These are phyloP conservation scores for Pichia kudriavzevii DNA, from an alignment of 1,139 yeast species.

Conservation along the genomic window DNA sequence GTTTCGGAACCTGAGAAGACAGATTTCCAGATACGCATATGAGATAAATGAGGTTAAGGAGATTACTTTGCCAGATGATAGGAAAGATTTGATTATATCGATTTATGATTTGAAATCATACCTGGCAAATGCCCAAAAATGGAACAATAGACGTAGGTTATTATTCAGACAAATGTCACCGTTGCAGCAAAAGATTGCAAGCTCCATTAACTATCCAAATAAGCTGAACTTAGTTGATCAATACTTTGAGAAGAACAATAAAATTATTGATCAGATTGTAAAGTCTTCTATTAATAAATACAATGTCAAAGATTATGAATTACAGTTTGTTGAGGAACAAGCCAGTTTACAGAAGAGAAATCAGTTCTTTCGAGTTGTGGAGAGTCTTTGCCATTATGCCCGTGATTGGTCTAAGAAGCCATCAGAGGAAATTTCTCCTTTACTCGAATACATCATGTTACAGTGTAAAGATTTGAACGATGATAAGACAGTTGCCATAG, in stretches of 20 bases:
- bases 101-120: conserved; percentile 45
- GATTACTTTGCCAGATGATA: conserved; percentile 9
- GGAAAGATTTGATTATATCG: conserved; percentile 41
- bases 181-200: conserved; percentile 47
- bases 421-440: conserved; percentile 42
- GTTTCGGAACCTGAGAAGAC: conserved; percentile 19
- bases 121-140: conserved; percentile 31
- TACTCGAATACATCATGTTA: conserved; percentile 35
- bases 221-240: conserved; percentile 43
- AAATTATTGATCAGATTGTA: conserved; percentile 39
- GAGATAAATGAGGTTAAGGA: conserved; percentile 10
- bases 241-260: conserved; percentile 39
- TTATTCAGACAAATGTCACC: conserved; percentile 44
- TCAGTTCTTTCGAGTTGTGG: conserved; percentile 53
- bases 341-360: conserved; percentile 26
- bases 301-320: conserved; percentile 38
- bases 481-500: conserved; percentile 40
- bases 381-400: conserved; percentile 62
- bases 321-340: conserved; percentile 23
- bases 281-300: conserved; percentile 34
- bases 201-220: conserved; percentile 38
- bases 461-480: conserved; percentile 26
- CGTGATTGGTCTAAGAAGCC: conserved; percentile 60
- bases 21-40: conserved; percentile 17
- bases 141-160: conserved; percentile 40